Evolutionary conservation across 2,329 filamentous ascomycete species (phyloP), one percentile per base, ranked within the genome.

Genomic region (Diaporthe vexans): DNA sequence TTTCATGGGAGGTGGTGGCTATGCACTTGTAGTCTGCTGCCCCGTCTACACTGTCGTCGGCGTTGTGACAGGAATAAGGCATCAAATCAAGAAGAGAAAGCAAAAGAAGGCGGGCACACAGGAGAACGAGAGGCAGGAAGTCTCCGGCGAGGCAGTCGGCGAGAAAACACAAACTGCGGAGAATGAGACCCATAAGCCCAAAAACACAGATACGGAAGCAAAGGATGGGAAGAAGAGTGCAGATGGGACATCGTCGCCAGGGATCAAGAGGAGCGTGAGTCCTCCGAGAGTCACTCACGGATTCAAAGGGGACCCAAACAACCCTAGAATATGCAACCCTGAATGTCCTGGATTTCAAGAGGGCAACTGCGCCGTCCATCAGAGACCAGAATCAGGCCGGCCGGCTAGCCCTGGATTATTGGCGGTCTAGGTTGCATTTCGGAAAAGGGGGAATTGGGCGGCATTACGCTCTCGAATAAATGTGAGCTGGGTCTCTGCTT

Each of bases 21-120:
- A 24, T 26, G 57, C 57, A 19, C 4, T 40, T n/a, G 57, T 59
- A 59, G 57, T 26, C 57, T 59, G 57, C 33, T 59, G 57, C 35
- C 57, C 57, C 35, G 7, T 59, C n/a, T 59, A 59, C 35, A 26
- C 57, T 35, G 57, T 59, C 21, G n/a, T 59, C 13, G 57, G 57
- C 35, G 24, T 40, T 26, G 57, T 43, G 35, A n/a, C 9, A 24
- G 35, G 57, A 24, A 59, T 59, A n/a, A 8, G 2, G 21, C 57
- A 59, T 40, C 33, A 40, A 40, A 4, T 59, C n/a, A 59, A 59
- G 57, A 59, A 59, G 19, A 40, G 35, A 59, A 59, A n/a, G 57
- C 5, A n/a, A 3, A 59, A 19, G n/a, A 59, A 40, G 15, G 21
- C 11, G 17, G 21, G 11, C 35, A 35, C 9, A 11, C 57, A 24